Base-by-base conservation (phyloP, 345 rosid species). In the Murraya koenigii region DNA sequence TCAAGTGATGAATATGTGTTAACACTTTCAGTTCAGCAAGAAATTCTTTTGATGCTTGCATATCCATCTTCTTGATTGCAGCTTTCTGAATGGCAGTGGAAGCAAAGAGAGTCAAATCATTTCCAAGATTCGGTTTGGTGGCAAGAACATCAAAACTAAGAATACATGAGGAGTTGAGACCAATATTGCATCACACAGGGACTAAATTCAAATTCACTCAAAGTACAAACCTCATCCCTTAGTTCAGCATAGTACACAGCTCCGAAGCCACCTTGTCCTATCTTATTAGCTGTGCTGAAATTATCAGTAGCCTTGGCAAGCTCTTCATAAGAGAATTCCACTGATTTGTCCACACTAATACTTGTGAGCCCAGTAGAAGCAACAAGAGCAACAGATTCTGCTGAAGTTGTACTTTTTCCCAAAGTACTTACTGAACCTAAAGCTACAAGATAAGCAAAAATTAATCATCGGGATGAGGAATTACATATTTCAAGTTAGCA, bases 61-160 rank as follows among this genome's bases (percentile, higher is more conserved):
- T 92, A 64, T 94, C 92, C 99, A 96, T 96, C 87, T 94, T 96
- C 91, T 96, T 96, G 85, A 96, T 94, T 49, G 99, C 98, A 80
- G 97, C 95, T 93, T 85, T 92, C 99, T 96, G 85, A 76, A 35
- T 66, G 23, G 80, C 58, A 80, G 7, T 28, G 83, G 83, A 36
- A 78, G 84, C 44, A 81, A 82, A 6, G 87, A 81, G 75, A 28
- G 83, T 80, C 63, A 87, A 79, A 2, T 44, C 49, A 44, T 70
- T 82, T 30, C 32, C 36, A 6, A 8, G 38, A 62, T 30, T 30
- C 38, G 7, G 8, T 28, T 25, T 60, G 33, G 64, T 60, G 19
- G 19, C 33, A 60, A 62, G 30, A 15, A 28, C 19, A 28, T 0
- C 66, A 15, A 30, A 62, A 30, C 9, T 11, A 6, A 15, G 36